Percentiles rank a stretch among this genome's conserved stretches.
Evolutionary conservation across 805 yeast species (phyloP).

Genomic region (Candida sakaeoensis): DNA sequence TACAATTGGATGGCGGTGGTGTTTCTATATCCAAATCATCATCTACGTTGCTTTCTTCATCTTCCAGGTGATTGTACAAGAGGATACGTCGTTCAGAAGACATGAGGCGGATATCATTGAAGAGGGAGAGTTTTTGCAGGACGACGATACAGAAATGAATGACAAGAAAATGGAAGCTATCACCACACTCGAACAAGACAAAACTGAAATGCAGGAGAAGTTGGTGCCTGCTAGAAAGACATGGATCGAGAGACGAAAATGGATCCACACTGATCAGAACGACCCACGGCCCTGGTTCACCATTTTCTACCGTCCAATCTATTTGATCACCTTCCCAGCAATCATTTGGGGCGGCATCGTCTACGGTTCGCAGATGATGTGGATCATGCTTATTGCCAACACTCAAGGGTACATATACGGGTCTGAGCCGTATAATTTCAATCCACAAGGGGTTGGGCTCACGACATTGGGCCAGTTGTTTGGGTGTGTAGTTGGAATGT

Average conservation of each 20-base stretch:
- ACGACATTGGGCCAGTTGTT: slow-evolving; percentile 42
- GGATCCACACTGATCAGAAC: slow-evolving; percentile 36
- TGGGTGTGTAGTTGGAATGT: slow-evolving; percentile 42
- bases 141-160: background rate
- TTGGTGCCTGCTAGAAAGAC: slow-evolving; percentile 18
- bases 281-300: slow-evolving; percentile 39
- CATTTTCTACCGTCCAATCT: slow-evolving; percentile 36
- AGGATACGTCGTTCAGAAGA: slow-evolving; percentile 42
- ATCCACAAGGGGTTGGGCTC: slow-evolving; percentile 37
- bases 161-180: background rate
- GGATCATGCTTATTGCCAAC: slow-evolving; percentile 41
- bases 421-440: slow-evolving; percentile 37
- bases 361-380: slow-evolving; percentile 49
- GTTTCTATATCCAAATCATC: slow-evolving; percentile 22
- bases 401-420: slow-evolving; percentile 41
- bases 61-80: slow-evolving; percentile 35
- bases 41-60: slow-evolving; percentile 32
- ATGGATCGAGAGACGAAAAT: slow-evolving; percentile 33
- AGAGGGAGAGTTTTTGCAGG: slow-evolving; percentile 1
- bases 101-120: slow-evolving; percentile 8
- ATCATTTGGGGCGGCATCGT: slow-evolving; percentile 45
- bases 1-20: slow-evolving; percentile 42
- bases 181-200: slow-evolving; percentile 25
- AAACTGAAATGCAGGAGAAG: slow-evolving; percentile 30
- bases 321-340: slow-evolving; percentile 37